Percentiles rank a stretch among this genome's conserved stretches.
phyloP scores from a whole-genome alignment of 805 yeast genomes.

The Komagataella kurtzmanii region DNA sequence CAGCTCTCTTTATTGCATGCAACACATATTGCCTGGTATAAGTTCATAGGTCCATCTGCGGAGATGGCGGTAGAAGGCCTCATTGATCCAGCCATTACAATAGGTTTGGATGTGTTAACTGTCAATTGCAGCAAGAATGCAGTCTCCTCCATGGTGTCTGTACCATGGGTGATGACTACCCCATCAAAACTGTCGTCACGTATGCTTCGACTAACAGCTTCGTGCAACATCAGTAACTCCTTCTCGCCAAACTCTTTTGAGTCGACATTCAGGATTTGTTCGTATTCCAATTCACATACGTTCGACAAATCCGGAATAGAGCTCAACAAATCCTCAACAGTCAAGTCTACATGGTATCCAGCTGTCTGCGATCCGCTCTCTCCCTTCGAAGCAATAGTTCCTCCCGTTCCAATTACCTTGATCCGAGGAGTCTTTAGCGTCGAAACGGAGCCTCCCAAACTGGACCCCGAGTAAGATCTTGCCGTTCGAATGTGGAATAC shows the following conservation, averaged over 20 bases:
- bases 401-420: conserved; percentile 45
- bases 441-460: conserved; percentile 1
- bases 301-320: conserved; percentile 42
- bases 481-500: background rate
- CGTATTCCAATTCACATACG: conserved; percentile 44
- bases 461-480: background rate
- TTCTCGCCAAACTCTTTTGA: conserved; percentile 40
- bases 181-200: conserved; percentile 31
- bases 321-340: conserved; percentile 34
- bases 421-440: conserved; percentile 14
- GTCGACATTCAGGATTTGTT: conserved; percentile 49
- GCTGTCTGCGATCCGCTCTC: conserved; percentile 32
- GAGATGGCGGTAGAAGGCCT: conserved; percentile 60
- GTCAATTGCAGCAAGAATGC: conserved; percentile 48
- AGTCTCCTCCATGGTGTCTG: conserved; percentile 58
- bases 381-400: conserved; percentile 46
- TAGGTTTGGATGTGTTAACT: conserved; percentile 28
- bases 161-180: conserved; percentile 58
- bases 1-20: conserved; percentile 37
- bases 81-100: conserved; percentile 64
- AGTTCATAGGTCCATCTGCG: conserved; percentile 63
- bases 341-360: conserved; percentile 38
- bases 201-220: conserved; percentile 30
- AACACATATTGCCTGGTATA: conserved; percentile 55
- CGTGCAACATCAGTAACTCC: conserved; percentile 30